These are phyloP conservation scores for Botrytis porri DNA, from an alignment of 2,329 filamentous ascomycete genomes.

Conservation along the genomic window DNA sequence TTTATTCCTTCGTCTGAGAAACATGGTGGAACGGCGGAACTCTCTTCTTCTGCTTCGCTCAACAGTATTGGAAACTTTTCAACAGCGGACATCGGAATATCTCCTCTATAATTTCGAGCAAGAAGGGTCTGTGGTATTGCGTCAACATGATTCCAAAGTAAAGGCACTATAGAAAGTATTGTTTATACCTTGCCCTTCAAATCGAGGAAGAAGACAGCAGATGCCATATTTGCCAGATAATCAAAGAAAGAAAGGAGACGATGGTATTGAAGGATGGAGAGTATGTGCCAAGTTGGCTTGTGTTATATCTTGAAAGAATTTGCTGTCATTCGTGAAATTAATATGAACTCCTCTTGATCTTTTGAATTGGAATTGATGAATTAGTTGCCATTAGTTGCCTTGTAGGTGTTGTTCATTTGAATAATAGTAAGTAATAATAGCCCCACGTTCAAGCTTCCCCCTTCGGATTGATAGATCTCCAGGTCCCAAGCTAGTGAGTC, in stretches of 20 bases:
- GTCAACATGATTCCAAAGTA: conserved; percentile 26
- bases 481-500: conserved; percentile 12
- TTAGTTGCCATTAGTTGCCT: not conserved
- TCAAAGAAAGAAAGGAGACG: conserved; percentile 13
- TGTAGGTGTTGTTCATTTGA: conserved; percentile 9
- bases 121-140: conserved; percentile 72
- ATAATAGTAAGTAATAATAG: conserved; percentile 15
- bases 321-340: conserved; percentile 27
- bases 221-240: conserved; percentile 66
- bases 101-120: conserved; percentile 96
- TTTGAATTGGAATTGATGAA: not conserved
- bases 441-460: conserved; percentile 29
- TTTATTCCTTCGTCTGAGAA: conserved; percentile 99
- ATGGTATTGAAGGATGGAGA: not conserved
- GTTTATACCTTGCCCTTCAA: conserved; percentile 92
- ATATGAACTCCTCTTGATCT: not conserved
- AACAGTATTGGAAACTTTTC: conserved; percentile 96
- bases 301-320: conserved; percentile 18
- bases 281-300: conserved; percentile 25
- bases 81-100: conserved; percentile 98
- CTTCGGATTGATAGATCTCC: conserved; percentile 4
- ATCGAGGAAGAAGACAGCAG: conserved; percentile 96
- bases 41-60: conserved; percentile 98
- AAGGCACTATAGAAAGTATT: conserved; percentile 11
- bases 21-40: conserved; percentile 92